Conservation (phyloP, 1,284 basidiomycete species). For the Ganoderma meredithae region DNA sequence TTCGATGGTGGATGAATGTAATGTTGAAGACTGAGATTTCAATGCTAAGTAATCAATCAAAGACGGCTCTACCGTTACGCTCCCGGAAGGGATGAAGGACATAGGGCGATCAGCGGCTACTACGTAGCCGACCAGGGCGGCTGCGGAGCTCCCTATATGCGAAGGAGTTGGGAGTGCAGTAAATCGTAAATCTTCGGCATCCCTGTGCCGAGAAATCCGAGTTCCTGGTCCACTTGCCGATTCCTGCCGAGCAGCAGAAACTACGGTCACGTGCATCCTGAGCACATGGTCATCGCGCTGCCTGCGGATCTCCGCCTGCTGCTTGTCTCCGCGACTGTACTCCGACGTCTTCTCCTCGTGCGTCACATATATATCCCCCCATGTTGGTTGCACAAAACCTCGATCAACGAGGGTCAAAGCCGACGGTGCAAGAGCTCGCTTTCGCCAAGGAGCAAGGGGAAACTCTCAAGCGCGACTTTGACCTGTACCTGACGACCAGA, state of each 20-base stretch:
- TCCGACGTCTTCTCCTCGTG: neutral
- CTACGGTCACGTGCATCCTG: neutral
- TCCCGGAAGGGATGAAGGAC: neutral
- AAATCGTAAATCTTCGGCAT: conserved; percentile 2
- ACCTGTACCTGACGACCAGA: conserved; percentile 1
- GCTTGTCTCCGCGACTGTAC: neutral
- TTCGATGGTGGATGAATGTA: neutral
- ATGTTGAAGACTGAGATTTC: neutral
- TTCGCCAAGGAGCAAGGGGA: neutral
- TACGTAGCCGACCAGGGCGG: too few species aligned
- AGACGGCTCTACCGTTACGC: neutral
- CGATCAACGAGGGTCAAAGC: neutral
- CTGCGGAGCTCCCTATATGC: neutral
- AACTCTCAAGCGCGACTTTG: neutral
- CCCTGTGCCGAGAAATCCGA: neutral
- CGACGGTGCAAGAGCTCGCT: neutral
- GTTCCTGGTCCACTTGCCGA: neutral
- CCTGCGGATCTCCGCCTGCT: neutral
- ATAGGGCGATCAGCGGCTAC: too few species aligned
- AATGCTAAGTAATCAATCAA: neutral
- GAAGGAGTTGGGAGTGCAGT: neutral
- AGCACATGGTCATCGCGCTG: neutral
- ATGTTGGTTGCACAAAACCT: neutral
- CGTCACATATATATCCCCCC: neutral
- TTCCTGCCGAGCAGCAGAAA: neutral